Evolutionary conservation across 75 land plant species (phyloP).

Genomic region (Pinus albicaulis): DNA sequence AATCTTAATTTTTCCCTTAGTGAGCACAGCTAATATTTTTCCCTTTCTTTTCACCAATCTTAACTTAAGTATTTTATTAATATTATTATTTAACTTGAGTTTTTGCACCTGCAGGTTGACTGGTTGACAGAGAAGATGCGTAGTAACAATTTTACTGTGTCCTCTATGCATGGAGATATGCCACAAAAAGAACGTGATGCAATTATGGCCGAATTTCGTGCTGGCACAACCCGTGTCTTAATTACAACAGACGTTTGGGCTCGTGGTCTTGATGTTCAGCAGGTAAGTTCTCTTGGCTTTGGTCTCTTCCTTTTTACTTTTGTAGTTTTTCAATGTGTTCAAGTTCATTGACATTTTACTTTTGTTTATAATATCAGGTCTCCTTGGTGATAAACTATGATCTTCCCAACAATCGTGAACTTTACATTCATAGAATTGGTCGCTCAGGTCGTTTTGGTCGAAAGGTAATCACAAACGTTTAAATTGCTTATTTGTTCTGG

Average conservation of each 20-base stretch:
- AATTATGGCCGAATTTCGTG: constrained; percentile 76
- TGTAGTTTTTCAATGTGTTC: not conserved
- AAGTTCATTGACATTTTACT: not conserved
- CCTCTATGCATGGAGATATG: constrained; percentile 93
- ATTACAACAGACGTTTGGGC: constrained; percentile 96
- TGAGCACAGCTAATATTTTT: too few species aligned
- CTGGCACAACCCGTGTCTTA: constrained; percentile 73
- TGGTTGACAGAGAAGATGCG: constrained; percentile 91
- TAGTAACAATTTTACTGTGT: constrained; percentile 77
- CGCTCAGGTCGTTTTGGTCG: constrained; percentile 76
- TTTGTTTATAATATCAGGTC: constrained; percentile 31
- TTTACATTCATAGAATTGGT: constrained; percentile 69
- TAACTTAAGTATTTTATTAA: not conserved
- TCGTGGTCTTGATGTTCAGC: constrained; percentile 88
- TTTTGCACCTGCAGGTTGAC: constrained; percentile 55
- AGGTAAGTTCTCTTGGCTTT: constrained; percentile 33
- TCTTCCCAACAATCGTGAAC: constrained; percentile 71
- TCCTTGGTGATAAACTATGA: constrained; percentile 71
- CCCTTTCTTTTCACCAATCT: not conserved
- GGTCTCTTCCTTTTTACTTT: constrained; percentile 1
- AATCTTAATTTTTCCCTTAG: too few species aligned
- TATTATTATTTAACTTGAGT: not conserved
- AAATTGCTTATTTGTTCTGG: not conserved
- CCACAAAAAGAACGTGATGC: constrained; percentile 90
- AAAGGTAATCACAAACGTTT: constrained; percentile 29